Evolutionary conservation across 208 protist species (phyloP).

Genomic region (Trypanosoma lewisi): DNA sequence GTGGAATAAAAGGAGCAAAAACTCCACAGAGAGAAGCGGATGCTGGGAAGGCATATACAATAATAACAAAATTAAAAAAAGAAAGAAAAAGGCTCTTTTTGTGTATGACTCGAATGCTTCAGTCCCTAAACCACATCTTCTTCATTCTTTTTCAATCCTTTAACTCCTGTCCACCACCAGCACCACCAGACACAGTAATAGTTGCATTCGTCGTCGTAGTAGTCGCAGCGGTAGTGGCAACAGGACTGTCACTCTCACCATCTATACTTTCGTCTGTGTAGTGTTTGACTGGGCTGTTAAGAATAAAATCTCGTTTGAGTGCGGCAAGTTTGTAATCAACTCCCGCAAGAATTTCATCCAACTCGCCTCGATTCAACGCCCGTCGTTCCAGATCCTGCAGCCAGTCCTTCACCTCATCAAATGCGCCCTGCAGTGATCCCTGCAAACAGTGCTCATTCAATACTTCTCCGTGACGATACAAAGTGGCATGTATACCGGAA

Average conservation of each 20-base stretch:
- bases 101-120: background rate
- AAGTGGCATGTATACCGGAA: constrained; percentile 2
- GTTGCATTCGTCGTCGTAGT: no score
- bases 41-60: background rate
- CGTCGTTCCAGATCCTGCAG: constrained; percentile 71
- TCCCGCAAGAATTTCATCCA: constrained; percentile 44
- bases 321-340: constrained; percentile 43
- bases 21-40: no score
- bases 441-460: constrained; percentile 37
- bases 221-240: background rate
- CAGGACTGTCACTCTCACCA: background rate
- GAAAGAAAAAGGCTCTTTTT: background rate
- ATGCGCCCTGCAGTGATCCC: constrained; percentile 47
- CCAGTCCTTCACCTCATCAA: constrained; percentile 85
- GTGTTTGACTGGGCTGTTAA: background rate
- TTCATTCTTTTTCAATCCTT: background rate
- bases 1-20: background rate
- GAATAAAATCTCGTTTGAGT: constrained; percentile 33
- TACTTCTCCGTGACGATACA: constrained; percentile 36
- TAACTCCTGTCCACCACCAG: background rate
- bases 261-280: background rate
- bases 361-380: constrained; percentile 49
- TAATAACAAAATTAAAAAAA: background rate
- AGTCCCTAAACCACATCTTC: background rate
- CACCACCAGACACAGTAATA: no score